Evolutionary conservation across 352 stramenopile species (phyloP), one percentile per base, ranked within the genome.

Genomic region (Thraustochytrium striatum): DNA sequence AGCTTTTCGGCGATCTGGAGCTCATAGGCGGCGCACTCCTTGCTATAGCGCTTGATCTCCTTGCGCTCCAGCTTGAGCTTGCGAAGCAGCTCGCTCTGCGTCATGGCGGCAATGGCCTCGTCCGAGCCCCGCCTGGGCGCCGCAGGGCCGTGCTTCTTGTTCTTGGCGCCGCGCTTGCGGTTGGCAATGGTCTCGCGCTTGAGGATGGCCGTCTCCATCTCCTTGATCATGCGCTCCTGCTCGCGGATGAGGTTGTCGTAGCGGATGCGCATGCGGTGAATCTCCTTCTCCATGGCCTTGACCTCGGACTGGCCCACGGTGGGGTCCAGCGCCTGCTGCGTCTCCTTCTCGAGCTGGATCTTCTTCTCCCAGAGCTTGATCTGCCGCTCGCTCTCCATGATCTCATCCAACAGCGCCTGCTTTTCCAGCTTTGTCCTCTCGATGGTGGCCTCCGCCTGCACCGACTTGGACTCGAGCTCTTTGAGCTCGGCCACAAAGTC

Each of bases 311-410:
- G 90, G 35, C 93, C 93, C 47, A 96, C 91, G 50, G 92, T 91
- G 7, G 92, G 93, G 81, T 97, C 92, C 16, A 98, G 83, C 9
- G 92, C 91, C 25, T 89, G 91, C 82, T 97, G 91, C 0, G 94
- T 97, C 84, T 98, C 93, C 72, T 96, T 96, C 82, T 98, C 94
- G 0, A 97, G 83, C 83, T 97, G 89, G 80, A 97, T 97, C 84
- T 98, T 98, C 86, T 97, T 97, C 83, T 97, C 93, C 93, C 92
- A 97, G 3, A 96, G 83, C 87, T 96, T 91, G 81, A 96, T 88
- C 70, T 97, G 91, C 33, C 91, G 86, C 85, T 98, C 93, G 5
- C 89, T 85, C 61, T 97, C 91, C 50, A 95, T 85, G 39, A 97
- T 95, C 36, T 93, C 87, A 57, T 94, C 87, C 2, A 97, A 78